Evolutionary conservation across 306 rosid genomes (phyloP).

Genomic region (Hippophae gyantsensis): DNA sequence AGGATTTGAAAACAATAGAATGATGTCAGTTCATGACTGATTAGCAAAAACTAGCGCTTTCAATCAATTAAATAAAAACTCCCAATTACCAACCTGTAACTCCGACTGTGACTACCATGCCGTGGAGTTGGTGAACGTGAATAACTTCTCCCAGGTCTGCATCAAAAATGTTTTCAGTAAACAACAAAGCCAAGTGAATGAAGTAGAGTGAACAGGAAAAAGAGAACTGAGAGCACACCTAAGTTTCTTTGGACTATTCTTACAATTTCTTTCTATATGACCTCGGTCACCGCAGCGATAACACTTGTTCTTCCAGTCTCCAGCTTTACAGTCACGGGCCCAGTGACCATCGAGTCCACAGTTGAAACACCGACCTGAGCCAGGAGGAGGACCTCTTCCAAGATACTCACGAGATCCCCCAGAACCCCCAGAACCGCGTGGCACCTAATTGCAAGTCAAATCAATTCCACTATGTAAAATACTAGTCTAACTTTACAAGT

Average conservation of each 20-base stretch:
- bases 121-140: constrained; percentile 41
- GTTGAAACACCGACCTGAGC: constrained; percentile 48
- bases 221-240: constrained; percentile 13
- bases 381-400: constrained; percentile 49
- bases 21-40: background rate
- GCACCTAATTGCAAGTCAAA: constrained; percentile 23
- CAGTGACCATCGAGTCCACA: constrained; percentile 53
- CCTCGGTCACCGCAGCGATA: constrained; percentile 49
- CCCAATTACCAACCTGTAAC: constrained; percentile 30
- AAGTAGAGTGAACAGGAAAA: too few species aligned
- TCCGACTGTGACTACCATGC: constrained; percentile 43
- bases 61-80: too few species aligned
- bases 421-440: constrained; percentile 37
- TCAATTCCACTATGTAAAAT: background rate
- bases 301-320: constrained; percentile 49
- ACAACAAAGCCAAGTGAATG: background rate
- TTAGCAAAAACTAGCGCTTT: too few species aligned
- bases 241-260: constrained; percentile 42
- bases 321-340: constrained; percentile 54
- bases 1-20: background rate
- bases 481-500: background rate
- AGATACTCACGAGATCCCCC: constrained; percentile 33
- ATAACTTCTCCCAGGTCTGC: constrained; percentile 28
- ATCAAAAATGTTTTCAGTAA: background rate
- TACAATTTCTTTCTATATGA: constrained; percentile 44